Evolutionary conservation across 176 grass and related monocot genomes (phyloP).

Genomic region (Thinopyrum elongatum): DNA sequence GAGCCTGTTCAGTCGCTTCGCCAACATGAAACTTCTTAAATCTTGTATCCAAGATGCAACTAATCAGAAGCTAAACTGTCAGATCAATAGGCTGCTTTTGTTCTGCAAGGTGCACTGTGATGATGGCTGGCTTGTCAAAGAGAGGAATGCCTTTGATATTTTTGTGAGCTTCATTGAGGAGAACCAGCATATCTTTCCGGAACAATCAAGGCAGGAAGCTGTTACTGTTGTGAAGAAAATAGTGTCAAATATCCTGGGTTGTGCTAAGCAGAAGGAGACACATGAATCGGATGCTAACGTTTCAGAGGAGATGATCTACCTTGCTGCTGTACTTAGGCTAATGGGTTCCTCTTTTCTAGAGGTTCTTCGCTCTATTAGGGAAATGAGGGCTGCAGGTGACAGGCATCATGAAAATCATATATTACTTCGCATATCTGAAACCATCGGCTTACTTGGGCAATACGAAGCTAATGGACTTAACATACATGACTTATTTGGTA

Average conservation of each 20-base stretch:
- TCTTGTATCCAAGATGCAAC: not conserved
- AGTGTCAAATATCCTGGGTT: slow-evolving; percentile 17
- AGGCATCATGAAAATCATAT: not conserved
- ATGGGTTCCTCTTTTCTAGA: slow-evolving; percentile 30
- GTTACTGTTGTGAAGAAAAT: slow-evolving; percentile 21
- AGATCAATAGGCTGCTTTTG: slow-evolving; percentile 26
- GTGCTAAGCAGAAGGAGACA: slow-evolving; percentile 20
- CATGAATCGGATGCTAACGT: slow-evolving; percentile 1
- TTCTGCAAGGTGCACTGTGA: slow-evolving; percentile 32
- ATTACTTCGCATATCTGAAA: slow-evolving; percentile 5
- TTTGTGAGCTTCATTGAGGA: slow-evolving; percentile 29
- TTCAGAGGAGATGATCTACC: slow-evolving; percentile 41
- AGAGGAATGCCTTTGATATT: slow-evolving; percentile 1
- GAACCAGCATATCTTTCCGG: slow-evolving; percentile 42
- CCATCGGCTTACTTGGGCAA: slow-evolving; percentile 16
- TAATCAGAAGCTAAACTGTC: slow-evolving; percentile 32
- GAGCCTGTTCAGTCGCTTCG: not conserved
- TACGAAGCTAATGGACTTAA: slow-evolving; percentile 28
- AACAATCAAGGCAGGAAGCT: slow-evolving; percentile 36
- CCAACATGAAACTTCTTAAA: not conserved
- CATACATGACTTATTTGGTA: slow-evolving; percentile 29
- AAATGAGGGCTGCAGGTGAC: not conserved
- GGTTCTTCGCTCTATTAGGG: slow-evolving; percentile 20
- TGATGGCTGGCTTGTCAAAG: slow-evolving; percentile 14
- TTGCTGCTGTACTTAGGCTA: slow-evolving; percentile 43